phyloP scores from a whole-genome alignment of 805 yeast species.

The Cyberlindnera galapagoensis region DNA sequence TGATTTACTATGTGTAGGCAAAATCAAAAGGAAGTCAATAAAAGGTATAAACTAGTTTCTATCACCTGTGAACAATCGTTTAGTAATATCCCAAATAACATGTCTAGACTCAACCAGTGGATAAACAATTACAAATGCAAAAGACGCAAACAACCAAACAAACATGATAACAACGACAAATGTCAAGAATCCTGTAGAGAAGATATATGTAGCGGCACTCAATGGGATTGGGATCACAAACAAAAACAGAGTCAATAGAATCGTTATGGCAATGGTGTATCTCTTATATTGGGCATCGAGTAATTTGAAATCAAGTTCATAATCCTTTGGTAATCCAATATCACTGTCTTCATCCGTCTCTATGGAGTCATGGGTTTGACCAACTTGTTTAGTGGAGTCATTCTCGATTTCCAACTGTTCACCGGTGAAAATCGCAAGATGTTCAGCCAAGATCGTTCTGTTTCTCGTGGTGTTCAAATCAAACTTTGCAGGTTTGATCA shows the following conservation, averaged over 20 bases:
- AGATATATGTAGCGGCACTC: conserved; percentile 29
- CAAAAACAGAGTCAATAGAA: conserved; percentile 22
- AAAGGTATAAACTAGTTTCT: no score
- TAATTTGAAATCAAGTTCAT: conserved; percentile 22
- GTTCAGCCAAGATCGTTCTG: conserved; percentile 24
- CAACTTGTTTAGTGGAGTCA: conserved; percentile 1
- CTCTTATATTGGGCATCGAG: conserved; percentile 27
- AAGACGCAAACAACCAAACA: conserved; percentile 31
- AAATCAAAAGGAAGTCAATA: no score
- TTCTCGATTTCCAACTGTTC: conserved; percentile 1
- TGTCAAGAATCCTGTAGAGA: conserved; percentile 27
- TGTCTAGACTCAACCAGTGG: conserved; percentile 27
- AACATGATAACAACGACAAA: conserved; percentile 27
- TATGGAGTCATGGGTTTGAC: not conserved
- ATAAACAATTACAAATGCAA: conserved; percentile 25
- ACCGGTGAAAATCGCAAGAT: conserved; percentile 6
- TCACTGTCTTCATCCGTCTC: conserved; percentile 3
- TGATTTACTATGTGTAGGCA: no score
- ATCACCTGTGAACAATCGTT: conserved; percentile 1
- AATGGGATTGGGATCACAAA: conserved; percentile 31
- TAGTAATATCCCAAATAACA: conserved; percentile 5
- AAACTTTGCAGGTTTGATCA: conserved; percentile 34
- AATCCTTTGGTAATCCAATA: conserved; percentile 22
- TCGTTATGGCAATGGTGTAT: conserved; percentile 22
- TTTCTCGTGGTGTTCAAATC: conserved; percentile 31